Conservation (phyloP, 495 filamentous ascomycete species). For the Talaromyces wortmannii region DNA sequence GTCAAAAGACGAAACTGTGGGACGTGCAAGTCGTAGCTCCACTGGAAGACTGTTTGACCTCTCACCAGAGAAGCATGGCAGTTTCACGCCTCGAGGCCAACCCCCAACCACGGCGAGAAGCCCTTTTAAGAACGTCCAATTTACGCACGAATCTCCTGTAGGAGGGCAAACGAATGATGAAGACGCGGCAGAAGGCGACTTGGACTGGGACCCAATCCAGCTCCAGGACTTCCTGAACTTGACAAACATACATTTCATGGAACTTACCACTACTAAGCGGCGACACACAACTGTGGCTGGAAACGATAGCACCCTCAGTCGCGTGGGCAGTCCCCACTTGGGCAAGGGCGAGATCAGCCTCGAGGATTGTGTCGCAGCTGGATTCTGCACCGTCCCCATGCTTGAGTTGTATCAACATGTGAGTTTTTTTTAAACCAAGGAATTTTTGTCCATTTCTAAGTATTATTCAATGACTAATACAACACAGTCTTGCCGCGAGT, state of each 20-base stretch:
- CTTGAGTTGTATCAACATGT: conserved; percentile 91
- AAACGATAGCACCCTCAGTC: conserved; percentile 28
- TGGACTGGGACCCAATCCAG: conserved; percentile 63
- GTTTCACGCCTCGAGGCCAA: conserved; percentile 1
- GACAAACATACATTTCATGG: conserved; percentile 96
- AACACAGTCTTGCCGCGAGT: conserved; percentile 73
- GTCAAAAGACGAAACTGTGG: conserved; percentile 53
- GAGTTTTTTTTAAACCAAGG: conserved; percentile 22
- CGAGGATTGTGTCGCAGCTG: conserved; percentile 77
- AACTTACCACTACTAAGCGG: conserved; percentile 85
- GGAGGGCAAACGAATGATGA: conserved; percentile 14
- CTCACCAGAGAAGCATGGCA: conserved; percentile 3
- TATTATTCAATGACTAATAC: conserved; percentile 19
- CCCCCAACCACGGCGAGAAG: conserved; percentile 7
- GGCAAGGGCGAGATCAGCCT: conserved; percentile 35
- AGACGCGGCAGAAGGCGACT: conserved; percentile 14
- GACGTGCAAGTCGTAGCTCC: conserved; percentile 33
- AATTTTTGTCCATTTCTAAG: not conserved
- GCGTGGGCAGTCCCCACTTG: conserved; percentile 21
- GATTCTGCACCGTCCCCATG: conserved; percentile 85
- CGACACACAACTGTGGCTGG: conserved; percentile 72
- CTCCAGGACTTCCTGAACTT: conserved; percentile 90
- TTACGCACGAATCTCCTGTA: conserved; percentile 6
- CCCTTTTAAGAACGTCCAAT: conserved; percentile 14
- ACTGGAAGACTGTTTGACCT: not conserved